Evolutionary conservation across 208 protist species (phyloP).

Genomic region (Leishmania lainsoni): DNA sequence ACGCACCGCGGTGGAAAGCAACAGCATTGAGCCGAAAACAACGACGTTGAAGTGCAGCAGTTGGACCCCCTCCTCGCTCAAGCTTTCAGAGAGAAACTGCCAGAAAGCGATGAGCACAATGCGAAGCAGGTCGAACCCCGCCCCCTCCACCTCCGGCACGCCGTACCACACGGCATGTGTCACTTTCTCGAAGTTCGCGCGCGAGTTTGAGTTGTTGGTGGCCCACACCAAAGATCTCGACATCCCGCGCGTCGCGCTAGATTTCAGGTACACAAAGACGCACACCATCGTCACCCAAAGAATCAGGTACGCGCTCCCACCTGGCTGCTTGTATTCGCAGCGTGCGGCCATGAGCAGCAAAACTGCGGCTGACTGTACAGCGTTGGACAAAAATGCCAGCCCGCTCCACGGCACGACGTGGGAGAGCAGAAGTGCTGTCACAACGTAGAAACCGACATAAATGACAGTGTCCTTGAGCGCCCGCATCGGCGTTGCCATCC

Average conservation of each 20-base stretch:
- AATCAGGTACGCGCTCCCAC: constrained; percentile 30
- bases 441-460: constrained; percentile 22
- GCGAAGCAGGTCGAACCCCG: constrained; percentile 3
- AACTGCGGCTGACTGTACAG: constrained; percentile 33
- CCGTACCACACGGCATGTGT: not conserved
- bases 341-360: constrained; percentile 45
- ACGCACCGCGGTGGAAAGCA: constrained; percentile 22
- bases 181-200: not conserved
- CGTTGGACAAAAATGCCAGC: constrained; percentile 44
- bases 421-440: constrained; percentile 17
- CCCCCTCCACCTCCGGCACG: not conserved
- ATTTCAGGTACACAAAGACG: constrained; percentile 28
- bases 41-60: constrained; percentile 31
- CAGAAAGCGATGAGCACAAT: constrained; percentile 9
- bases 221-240: constrained; percentile 10
- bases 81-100: constrained; percentile 19
- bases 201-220: not conserved
- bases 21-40: constrained; percentile 28
- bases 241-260: not conserved
- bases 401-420: constrained; percentile 30
- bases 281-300: constrained; percentile 43
- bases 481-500: constrained; percentile 3
- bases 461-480: constrained; percentile 24
- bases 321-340: constrained; percentile 35
- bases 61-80: constrained; percentile 21